Percentiles rank a stretch among this genome's conserved stretches.
phyloP scores from a whole-genome alignment of 768 basidiomycete genomes.

The Tylopilus intermedius region DNA sequence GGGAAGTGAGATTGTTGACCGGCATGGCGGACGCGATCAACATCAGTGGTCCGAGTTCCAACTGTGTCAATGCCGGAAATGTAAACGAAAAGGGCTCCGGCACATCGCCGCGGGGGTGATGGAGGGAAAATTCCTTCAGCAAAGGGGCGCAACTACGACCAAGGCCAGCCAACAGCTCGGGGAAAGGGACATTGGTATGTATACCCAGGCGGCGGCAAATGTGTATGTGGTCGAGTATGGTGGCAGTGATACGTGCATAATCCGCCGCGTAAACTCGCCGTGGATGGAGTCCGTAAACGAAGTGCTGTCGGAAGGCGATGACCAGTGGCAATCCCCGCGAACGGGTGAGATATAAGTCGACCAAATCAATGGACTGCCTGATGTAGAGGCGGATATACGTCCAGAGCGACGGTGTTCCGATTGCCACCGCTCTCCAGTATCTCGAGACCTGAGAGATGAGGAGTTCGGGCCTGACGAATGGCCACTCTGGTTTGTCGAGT shows the following conservation, averaged over 20 bases:
- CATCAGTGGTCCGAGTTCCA: conserved; percentile 22
- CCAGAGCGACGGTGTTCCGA: conserved; percentile 39
- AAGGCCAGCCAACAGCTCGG: conserved; percentile 23
- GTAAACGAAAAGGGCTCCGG: conserved; percentile 13
- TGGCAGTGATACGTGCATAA: conserved; percentile 19
- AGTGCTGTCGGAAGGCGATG: conserved; percentile 22
- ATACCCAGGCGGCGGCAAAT: conserved; percentile 25
- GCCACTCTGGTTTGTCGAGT: conserved; percentile 7
- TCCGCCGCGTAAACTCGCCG: conserved; percentile 19
- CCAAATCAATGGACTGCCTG: conserved; percentile 23
- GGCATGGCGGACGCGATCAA: conserved; percentile 17
- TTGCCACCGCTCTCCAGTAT: conserved; percentile 38
- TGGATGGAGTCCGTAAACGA: conserved; percentile 17
- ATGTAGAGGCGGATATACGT: conserved; percentile 25
- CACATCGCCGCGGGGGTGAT: conserved; percentile 17
- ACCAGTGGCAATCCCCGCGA: conserved; percentile 23
- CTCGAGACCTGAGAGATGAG: conserved; percentile 39
- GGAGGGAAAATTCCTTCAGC: conserved; percentile 22
- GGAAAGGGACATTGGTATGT: conserved; percentile 21
- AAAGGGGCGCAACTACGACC: conserved; percentile 21
- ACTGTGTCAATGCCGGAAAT: conserved; percentile 19
- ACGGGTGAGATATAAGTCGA: conserved; percentile 26
- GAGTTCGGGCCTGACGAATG: conserved; percentile 25
- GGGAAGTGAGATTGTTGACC: conserved; percentile 18
- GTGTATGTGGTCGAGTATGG: conserved; percentile 26